phyloP scores from a whole-genome alignment of 2,329 filamentous ascomycete species.

The Reticulascus tulasneorum region DNA sequence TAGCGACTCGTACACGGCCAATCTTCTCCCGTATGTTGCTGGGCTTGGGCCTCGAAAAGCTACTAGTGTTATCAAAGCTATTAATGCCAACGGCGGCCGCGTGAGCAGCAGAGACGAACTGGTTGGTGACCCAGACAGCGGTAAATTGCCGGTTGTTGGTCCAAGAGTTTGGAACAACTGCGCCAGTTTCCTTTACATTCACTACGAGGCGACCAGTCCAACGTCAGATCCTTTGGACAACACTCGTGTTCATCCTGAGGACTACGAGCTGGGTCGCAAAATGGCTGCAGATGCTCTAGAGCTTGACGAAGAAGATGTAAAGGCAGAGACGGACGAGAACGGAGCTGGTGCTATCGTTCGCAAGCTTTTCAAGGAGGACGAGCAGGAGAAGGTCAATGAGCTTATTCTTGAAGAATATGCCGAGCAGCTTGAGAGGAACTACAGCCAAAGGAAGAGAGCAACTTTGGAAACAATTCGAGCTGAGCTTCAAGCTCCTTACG shows the following conservation, averaged over 20 bases:
- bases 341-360: constrained; percentile 87
- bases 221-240: constrained; percentile 91
- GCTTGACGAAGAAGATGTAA: constrained; percentile 96
- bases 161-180: constrained; percentile 95
- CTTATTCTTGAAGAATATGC: constrained; percentile 95
- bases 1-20: constrained; percentile 74
- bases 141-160: constrained; percentile 75
- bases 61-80: constrained; percentile 67
- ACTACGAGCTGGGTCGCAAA: constrained; percentile 96
- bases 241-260: constrained; percentile 94
- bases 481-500: constrained; percentile 87
- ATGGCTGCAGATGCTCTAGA: constrained; percentile 97
- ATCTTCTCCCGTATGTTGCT: constrained; percentile 84
- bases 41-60: constrained; percentile 92
- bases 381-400: constrained; percentile 93
- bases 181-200: constrained; percentile 89
- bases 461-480: constrained; percentile 95
- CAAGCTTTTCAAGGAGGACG: constrained; percentile 90
- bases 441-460: constrained; percentile 90
- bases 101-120: constrained; percentile 83
- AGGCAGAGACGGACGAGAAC: constrained; percentile 86
- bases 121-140: constrained; percentile 79
- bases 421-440: constrained; percentile 87
- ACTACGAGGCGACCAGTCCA: constrained; percentile 77
- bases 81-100: constrained; percentile 84